Percentiles rank a stretch among this genome's conserved stretches.
phyloP scores from a whole-genome alignment of 2,329 filamentous ascomycete genomes.

The Aspergillus japonicus region DNA sequence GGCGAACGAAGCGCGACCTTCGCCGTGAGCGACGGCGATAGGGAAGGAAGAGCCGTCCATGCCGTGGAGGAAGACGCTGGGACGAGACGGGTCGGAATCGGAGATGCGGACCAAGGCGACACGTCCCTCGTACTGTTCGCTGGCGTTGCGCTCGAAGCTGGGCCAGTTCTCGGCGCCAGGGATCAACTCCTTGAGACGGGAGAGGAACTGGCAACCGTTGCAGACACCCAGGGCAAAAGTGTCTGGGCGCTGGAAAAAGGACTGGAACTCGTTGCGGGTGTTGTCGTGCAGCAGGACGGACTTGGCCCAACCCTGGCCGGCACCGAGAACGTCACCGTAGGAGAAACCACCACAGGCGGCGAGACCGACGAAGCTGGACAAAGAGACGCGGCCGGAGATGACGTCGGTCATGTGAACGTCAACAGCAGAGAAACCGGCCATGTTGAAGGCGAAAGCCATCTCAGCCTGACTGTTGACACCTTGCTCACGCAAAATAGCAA shows the following conservation, averaged over 20 bases:
- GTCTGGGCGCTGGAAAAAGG: slow-evolving; percentile 82
- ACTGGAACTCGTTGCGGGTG: slow-evolving; percentile 72
- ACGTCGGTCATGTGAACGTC: slow-evolving; percentile 97
- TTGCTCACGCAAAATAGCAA: slow-evolving; percentile 92
- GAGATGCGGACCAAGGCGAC: slow-evolving; percentile 80
- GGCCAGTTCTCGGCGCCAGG: slow-evolving; percentile 82
- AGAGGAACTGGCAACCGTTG: slow-evolving; percentile 96
- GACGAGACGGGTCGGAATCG: slow-evolving; percentile 55
- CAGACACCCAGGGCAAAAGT: slow-evolving; percentile 94
- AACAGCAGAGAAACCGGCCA: slow-evolving; percentile 84
- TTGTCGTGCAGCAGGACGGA: slow-evolving; percentile 81
- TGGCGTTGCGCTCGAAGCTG: slow-evolving; percentile 78
- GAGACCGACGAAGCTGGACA: slow-evolving; percentile 80
- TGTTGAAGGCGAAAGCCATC: slow-evolving; percentile 94
- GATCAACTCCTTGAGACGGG: slow-evolving; percentile 76
- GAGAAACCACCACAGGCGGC: slow-evolving; percentile 97
- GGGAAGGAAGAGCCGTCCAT: slow-evolving; percentile 81
- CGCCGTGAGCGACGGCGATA: slow-evolving; percentile 86
- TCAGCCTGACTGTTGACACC: slow-evolving; percentile 96
- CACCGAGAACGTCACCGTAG: slow-evolving; percentile 87
- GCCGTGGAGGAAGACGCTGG: slow-evolving; percentile 84
- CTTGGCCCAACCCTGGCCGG: slow-evolving; percentile 96
- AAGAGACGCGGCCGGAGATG: slow-evolving; percentile 73
- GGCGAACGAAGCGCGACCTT: slow-evolving; percentile 75
- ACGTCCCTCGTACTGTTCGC: slow-evolving; percentile 86